Percentiles rank a stretch among this genome's conserved stretches.
These are phyloP conservation scores for Arctium lappa DNA, from an alignment of 129 eudicot species.

Conservation along the genomic window DNA sequence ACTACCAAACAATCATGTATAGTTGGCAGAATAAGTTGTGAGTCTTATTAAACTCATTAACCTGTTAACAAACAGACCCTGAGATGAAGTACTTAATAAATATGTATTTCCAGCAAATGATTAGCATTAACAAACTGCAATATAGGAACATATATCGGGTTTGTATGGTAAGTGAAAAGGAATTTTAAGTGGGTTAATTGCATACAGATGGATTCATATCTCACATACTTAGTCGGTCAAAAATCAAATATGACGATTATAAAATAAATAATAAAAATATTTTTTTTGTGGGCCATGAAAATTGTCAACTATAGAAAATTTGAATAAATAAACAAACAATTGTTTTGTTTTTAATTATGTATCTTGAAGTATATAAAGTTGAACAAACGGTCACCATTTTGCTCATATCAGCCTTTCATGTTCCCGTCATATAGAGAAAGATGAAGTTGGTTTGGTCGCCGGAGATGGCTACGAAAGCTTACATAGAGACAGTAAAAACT, in stretches of 20 bases:
- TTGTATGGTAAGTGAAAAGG: no score
- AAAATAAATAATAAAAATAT: not conserved
- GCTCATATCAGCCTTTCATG: slow-evolving; percentile 10
- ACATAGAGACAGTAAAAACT: slow-evolving; percentile 39
- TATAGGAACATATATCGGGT: no score
- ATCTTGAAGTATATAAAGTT: slow-evolving; percentile 13
- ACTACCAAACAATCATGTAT: no score
- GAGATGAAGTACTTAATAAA: no score
- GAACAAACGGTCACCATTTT: not conserved
- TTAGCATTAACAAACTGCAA: no score
- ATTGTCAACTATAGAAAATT: slow-evolving; percentile 17
- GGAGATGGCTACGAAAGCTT: slow-evolving; percentile 41
- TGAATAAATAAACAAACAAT: slow-evolving; percentile 21
- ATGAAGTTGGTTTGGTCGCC: slow-evolving; percentile 66
- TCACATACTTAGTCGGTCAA: no score
- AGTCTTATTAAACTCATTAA: no score
- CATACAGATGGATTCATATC: no score
- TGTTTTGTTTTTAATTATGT: not conserved
- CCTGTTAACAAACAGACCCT: no score
- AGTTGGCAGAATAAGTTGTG: no score
- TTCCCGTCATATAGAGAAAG: not conserved
- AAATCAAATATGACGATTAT: not conserved
- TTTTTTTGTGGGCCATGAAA: slow-evolving; percentile 17
- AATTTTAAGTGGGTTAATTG: no score
- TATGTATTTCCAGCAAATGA: no score